Conservation (phyloP, 108 stramenopile species). For the Epithemia pelagica region DNA sequence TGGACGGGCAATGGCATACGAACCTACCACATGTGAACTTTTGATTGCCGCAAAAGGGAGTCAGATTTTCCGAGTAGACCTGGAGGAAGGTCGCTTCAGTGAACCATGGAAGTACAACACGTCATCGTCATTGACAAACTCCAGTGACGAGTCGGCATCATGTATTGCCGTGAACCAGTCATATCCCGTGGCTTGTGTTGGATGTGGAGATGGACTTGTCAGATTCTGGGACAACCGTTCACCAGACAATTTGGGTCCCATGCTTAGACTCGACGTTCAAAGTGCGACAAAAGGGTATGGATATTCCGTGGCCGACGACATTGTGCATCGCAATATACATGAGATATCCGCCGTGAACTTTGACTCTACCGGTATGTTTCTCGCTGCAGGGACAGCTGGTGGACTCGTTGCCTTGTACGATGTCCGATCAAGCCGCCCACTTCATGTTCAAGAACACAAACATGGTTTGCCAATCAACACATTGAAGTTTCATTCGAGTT, state of each 20-base stretch:
- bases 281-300: constrained; percentile 62
- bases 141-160: constrained; percentile 19
- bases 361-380: constrained; percentile 77
- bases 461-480: constrained; percentile 92
- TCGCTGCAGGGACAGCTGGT: constrained; percentile 89
- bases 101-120: constrained; percentile 68
- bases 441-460: constrained; percentile 93
- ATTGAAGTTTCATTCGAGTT: constrained; percentile 77
- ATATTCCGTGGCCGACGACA: constrained; percentile 49
- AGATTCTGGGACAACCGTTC: constrained; percentile 90
- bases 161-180: constrained; percentile 67
- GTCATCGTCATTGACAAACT: not conserved
- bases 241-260: constrained; percentile 62
- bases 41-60: constrained; percentile 75
- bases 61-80: constrained; percentile 88
- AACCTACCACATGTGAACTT: constrained; percentile 85
- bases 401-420: constrained; percentile 93
- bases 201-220: constrained; percentile 84
- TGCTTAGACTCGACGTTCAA: constrained; percentile 73
- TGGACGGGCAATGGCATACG: constrained; percentile 92
- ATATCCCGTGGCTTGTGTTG: constrained; percentile 73
- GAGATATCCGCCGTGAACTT: constrained; percentile 86
- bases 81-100: constrained; percentile 93
- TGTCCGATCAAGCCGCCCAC: constrained; percentile 84
- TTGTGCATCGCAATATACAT: constrained; percentile 9